Conservation (phyloP, 208 protist species). For the Kentomonas sorsogonicus region DNA sequence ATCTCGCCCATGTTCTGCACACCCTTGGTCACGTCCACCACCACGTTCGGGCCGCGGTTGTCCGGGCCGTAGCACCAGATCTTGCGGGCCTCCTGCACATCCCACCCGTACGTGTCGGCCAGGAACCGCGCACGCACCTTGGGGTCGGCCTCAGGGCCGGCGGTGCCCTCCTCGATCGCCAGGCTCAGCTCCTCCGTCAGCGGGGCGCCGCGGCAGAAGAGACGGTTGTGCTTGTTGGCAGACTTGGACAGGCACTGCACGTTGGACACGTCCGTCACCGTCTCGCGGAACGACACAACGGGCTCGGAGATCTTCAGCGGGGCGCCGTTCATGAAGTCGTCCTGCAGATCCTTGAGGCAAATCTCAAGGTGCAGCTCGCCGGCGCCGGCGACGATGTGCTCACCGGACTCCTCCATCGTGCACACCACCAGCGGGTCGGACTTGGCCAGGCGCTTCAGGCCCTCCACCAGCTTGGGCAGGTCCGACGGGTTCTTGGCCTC, state of each 20-base stretch:
- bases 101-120: conserved; percentile 89
- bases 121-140: conserved; percentile 90
- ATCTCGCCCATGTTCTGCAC: conserved; percentile 98
- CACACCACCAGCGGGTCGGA: conserved; percentile 94
- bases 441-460: conserved; percentile 97
- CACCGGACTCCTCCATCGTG: conserved; percentile 95
- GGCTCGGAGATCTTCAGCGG: conserved; percentile 94
- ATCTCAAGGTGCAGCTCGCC: conserved; percentile 99
- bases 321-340: conserved; percentile 95
- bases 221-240: conserved; percentile 99
- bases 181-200: conserved; percentile 91
- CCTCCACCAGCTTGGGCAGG: conserved; percentile 97
- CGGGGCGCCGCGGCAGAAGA: conserved; percentile 93
- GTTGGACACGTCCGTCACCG: conserved; percentile 91
- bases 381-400: conserved; percentile 99
- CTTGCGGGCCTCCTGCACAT: conserved; percentile 92
- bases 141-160: conserved; percentile 85
- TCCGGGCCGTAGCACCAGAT: conserved; percentile 99
- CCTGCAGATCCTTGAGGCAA: conserved; percentile 98
- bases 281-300: conserved; percentile 99
- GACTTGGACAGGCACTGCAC: conserved; percentile 89
- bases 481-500: conserved; percentile 96
- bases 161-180: conserved; percentile 91
- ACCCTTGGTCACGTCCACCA: conserved; percentile 97
- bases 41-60: conserved; percentile 93